Base-by-base conservation (phyloP, 2,329 filamentous ascomycete genomes). In the Hypomyces perniciosus region DNA sequence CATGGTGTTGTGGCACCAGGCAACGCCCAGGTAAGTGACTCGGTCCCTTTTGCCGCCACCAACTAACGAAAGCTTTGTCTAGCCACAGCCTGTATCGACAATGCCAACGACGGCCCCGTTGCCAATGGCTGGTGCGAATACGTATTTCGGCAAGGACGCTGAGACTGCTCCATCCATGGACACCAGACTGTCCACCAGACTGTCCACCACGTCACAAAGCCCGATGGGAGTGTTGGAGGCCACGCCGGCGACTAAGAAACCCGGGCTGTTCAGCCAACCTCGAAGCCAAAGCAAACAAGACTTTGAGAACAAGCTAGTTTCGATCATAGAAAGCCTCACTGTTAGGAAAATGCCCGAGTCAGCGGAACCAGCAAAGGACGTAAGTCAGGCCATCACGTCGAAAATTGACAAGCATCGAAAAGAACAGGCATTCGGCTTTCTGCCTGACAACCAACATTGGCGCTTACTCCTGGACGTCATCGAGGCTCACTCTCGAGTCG, bases 361-460 rank as follows among this genome's bases (percentile, higher is more conserved):
- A 27, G 7, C 40, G 10, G 40, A 42, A 27, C 12, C 13, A 26
- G 10, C 8, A 13, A 27, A 13, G 7, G 20, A 42, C 4, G 12
- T 45, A 34, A 4, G 26, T 26, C 31, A 27, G n/a, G 51, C 42
- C 13, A 35, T 68, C 30, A 62, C 62, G 8, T 43, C 49, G 9
- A 56, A 50, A 4, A 62, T 72, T 38, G 52, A 65, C 35, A 34
- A 52, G 8, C 47, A 58, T 28, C 64, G 63, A 20, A 58, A 59
- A 34, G 48, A 59, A 10, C 56, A 57, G 28, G 48, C 53, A 2
- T 52, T 48, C 26, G 68, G 67, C 2, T 61, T 67, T 46, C 48
- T 69, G 4, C 61, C 58, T 2, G 66, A 72, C 48, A 58, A 60
- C n/a, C 52, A 56, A 6, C 70, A 65, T 28, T 72, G 70, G 70